A percentile compares a stretch with the other conserved stretches of the same genome.
phyloP scores from a whole-genome alignment of 192 early-diverging fungal species.

The Irineochytrium annulatum region DNA sequence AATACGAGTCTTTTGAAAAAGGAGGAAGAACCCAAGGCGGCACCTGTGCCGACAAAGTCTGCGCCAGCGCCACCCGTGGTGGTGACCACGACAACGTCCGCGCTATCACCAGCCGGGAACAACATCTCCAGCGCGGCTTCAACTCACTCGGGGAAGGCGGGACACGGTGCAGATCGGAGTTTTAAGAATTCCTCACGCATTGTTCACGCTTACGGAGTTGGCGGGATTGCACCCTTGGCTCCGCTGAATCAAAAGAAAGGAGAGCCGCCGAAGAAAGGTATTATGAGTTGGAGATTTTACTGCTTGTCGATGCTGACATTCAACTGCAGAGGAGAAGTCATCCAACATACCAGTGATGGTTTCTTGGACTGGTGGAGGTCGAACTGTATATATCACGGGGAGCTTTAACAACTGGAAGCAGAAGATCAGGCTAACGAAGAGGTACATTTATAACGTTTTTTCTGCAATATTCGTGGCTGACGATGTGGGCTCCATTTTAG shows the following conservation, averaged over 20 bases:
- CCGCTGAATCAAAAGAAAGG: slow-evolving; percentile 18
- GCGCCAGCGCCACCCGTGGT: too few species aligned
- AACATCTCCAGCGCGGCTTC: too few species aligned
- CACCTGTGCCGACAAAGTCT: too few species aligned
- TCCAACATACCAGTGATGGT: slow-evolving; percentile 80
- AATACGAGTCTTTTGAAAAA: too few species aligned
- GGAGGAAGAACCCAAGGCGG: too few species aligned
- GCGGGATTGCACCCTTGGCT: slow-evolving; percentile 27
- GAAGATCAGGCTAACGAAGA: slow-evolving; percentile 71
- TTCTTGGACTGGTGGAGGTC: slow-evolving; percentile 78
- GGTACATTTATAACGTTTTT: slow-evolving; percentile 12
- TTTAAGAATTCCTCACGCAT: slow-evolving; percentile 22
- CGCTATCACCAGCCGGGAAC: too few species aligned
- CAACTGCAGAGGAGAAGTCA: slow-evolving; percentile 10
- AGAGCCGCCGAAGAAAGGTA: slow-evolving; percentile 10
- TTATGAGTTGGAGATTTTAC: background rate
- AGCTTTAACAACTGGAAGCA: slow-evolving; percentile 97
- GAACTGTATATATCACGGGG: slow-evolving; percentile 87
- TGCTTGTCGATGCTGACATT: background rate
- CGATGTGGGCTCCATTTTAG: too few species aligned
- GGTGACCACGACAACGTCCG: too few species aligned
- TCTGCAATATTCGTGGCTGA: background rate
- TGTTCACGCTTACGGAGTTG: slow-evolving; percentile 25
- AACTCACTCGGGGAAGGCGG: too few species aligned
- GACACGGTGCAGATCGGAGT: background rate